These are phyloP conservation scores for Suillus fuscotomentosus DNA, from an alignment of 768 basidiomycete species.

Conservation along the genomic window DNA sequence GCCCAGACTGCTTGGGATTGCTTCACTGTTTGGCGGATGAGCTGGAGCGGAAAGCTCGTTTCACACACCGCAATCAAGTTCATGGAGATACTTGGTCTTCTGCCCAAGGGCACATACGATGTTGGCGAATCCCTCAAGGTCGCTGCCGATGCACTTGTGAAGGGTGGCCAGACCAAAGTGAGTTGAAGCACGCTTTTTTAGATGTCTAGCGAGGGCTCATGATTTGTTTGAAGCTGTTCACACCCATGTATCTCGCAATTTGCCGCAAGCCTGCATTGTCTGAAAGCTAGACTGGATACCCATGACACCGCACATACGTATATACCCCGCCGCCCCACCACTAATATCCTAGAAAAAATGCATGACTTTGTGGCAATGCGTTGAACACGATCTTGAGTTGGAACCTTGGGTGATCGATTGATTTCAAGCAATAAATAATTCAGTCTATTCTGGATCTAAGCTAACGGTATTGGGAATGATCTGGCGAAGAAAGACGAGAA, in stretches of 20 bases:
- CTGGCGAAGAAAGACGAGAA: conserved; percentile 10
- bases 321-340: not conserved
- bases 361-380: not conserved
- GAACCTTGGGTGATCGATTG: not conserved
- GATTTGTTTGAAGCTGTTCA: conserved; percentile 62
- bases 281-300: conserved; percentile 1
- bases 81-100: conserved; percentile 72
- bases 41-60: conserved; percentile 79
- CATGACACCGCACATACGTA: not conserved
- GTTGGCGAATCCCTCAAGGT: conserved; percentile 87
- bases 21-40: conserved; percentile 86
- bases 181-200: conserved; percentile 15
- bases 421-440: not conserved
- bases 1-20: conserved; percentile 94
- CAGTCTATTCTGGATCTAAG: not conserved
- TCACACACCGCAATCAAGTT: conserved; percentile 78
- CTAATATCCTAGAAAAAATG: conserved; percentile 3
- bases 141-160: conserved; percentile 76
- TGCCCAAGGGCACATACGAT: conserved; percentile 91
- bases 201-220: conserved; percentile 2
- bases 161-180: conserved; percentile 86
- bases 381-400: not conserved
- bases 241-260: conserved; percentile 83
- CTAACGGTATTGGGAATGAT: conserved; percentile 17
- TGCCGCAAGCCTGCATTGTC: conserved; percentile 46